phyloP scores from a whole-genome alignment of 1,139 yeast genomes.

The Debaryomyces robertsiae region DNA sequence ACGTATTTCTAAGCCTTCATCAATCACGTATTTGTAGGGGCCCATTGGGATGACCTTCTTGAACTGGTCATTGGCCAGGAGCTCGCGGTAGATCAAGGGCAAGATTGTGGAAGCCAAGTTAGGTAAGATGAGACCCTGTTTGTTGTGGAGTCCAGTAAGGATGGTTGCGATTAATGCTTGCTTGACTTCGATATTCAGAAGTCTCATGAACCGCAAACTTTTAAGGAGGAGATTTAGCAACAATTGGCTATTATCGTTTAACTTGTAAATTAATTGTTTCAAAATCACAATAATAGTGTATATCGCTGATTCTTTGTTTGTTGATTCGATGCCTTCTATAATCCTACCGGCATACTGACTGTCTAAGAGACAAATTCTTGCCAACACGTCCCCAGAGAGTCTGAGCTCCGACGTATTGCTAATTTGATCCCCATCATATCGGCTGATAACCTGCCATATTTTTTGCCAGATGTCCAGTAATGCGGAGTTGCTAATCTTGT shows the following conservation, averaged over 20 bases:
- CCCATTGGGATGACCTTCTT: conserved; percentile 79
- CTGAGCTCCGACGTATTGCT: conserved; percentile 26
- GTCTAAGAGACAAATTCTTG: conserved; percentile 25
- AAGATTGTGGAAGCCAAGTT: conserved; percentile 70
- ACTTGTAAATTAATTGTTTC: conserved; percentile 33
- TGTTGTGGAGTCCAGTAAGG: conserved; percentile 62
- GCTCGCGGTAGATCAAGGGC: conserved; percentile 57
- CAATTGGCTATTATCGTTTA: conserved; percentile 15
- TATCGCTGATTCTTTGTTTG: conserved; percentile 22
- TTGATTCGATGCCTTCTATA: conserved; percentile 15
- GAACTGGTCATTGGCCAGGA: conserved; percentile 56
- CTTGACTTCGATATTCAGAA: conserved; percentile 44
- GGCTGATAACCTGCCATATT: conserved; percentile 21
- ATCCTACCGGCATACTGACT: conserved; percentile 19
- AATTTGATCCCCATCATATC: conserved; percentile 12
- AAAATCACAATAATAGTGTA: conserved; percentile 38
- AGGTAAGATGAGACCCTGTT: conserved; percentile 60
- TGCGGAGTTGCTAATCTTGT: conserved; percentile 17
- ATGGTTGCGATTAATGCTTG: conserved; percentile 63
- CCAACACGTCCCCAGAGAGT: conserved; percentile 35
- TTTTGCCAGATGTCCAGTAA: conserved; percentile 18
- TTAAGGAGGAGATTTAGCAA: conserved; percentile 18
- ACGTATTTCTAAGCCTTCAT: conserved; percentile 75
- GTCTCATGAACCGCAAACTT: conserved; percentile 23
- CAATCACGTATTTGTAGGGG: conserved; percentile 81